phyloP scores from a whole-genome alignment of 2,329 filamentous ascomycete species.

The Microascus cirrosus region DNA sequence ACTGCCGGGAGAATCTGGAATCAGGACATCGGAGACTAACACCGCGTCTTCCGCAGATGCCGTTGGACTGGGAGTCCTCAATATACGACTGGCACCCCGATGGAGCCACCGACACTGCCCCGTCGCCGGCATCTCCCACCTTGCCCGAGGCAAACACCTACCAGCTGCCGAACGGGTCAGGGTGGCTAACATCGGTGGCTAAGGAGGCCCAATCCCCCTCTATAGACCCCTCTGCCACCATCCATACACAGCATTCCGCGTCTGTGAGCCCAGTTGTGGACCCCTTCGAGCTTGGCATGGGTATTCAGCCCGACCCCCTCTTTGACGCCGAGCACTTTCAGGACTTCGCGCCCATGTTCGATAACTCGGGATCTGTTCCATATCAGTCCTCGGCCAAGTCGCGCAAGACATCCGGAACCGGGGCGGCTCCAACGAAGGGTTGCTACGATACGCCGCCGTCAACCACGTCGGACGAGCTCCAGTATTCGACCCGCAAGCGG shows the following conservation, averaged over 20 bases:
- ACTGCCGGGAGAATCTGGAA: neutral
- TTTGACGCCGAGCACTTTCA: conserved; percentile 14
- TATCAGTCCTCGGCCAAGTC: neutral
- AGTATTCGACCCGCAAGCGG: conserved; percentile 13
- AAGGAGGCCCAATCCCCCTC: conserved; percentile 16
- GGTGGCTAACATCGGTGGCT: conserved; percentile 18
- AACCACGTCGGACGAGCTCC: neutral
- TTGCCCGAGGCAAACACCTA: conserved; percentile 20
- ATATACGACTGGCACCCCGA: conserved; percentile 11
- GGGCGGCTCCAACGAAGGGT: conserved; percentile 2
- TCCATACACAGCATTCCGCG: conserved; percentile 13
- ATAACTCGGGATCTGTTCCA: conserved; percentile 7
- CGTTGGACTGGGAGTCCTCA: neutral
- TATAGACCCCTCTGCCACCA: conserved; percentile 15
- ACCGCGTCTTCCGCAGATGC: neutral
- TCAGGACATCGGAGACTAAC: neutral
- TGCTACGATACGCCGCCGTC: conserved; percentile 7
- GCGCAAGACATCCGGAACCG: conserved; percentile 1
- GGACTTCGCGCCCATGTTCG: conserved; percentile 14
- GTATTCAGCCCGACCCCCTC: conserved; percentile 9
- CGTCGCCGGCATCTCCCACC: conserved; percentile 17
- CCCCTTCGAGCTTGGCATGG: conserved; percentile 17
- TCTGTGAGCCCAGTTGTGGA: conserved; percentile 20
- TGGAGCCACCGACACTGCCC: conserved; percentile 21
- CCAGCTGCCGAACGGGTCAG: conserved; percentile 12